Evolutionary conservation across 2,329 filamentous ascomycete species (phyloP), one percentile per base, ranked within the genome.

Genomic region (Hymenoscyphus occultus): DNA sequence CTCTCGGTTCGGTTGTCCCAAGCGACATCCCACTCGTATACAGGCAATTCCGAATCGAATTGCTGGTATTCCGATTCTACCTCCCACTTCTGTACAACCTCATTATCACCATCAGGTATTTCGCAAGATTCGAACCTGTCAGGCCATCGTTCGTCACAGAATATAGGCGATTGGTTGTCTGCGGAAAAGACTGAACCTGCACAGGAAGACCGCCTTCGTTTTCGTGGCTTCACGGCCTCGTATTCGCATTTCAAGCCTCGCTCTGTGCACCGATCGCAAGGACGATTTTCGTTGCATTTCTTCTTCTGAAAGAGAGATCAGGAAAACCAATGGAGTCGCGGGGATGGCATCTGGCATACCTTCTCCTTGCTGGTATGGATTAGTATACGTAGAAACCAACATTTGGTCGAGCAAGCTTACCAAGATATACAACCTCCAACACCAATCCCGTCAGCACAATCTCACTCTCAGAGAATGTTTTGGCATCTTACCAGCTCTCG

Each of bases 401-500:
- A 51, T 39, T 7, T 6, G 14, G 19, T 3, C 7, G 5, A 22
- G 59, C 39, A 48, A 22, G 67, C 73, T 72, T 64, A 76, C 74
- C 74, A 76, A 56, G 71, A 69, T 68, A 76, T 71, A 61, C 74
- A 76, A 10, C 74, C 74, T 74, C 67, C 61, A 60, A 19, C 16
- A 42, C 32, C 45, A 40, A 39, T 10, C 48, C 4, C 28, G 54
- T 73, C 62, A 72, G 71, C 61, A 61, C 61, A n/a, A 12, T 59
- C 51, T 56, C 31, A n/a, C 13, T 6, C 31, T 40, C 22, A 59
- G 45, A 51, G 39, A n/a, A 31, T 16, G 12, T 32, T 39, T 42
- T 7, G 4, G 60, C 22, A 39, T 56, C 82, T 77, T 76, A 86
- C 84, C 84, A 74, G 83, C 81, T 77, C 84, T 80, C n/a, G 85